phyloP scores from a whole-genome alignment of 2,329 filamentous ascomycete genomes.

The Didymosphaeria variabile region DNA sequence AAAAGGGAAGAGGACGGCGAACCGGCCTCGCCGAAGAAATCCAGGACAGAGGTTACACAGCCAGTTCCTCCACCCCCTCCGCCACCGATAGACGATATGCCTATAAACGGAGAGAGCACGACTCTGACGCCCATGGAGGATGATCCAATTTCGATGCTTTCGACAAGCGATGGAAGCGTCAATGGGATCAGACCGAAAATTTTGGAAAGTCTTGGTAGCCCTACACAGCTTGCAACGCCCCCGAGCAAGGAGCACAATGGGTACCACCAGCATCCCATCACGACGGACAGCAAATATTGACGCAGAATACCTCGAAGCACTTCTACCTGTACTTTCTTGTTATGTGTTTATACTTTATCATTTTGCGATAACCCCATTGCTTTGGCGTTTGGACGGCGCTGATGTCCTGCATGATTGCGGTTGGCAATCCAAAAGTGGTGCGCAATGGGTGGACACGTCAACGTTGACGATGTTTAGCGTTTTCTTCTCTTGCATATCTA shows the following conservation, averaged over 20 bases:
- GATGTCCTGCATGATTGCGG: slow-evolving; percentile 4
- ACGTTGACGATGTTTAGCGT: slow-evolving; percentile 3
- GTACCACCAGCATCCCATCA: slow-evolving; percentile 7
- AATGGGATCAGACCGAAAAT: slow-evolving; percentile 28
- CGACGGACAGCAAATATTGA: slow-evolving; percentile 7
- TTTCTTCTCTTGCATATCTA: slow-evolving; percentile 7
- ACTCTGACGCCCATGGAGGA: slow-evolving; percentile 40
- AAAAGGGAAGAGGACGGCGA: slow-evolving; percentile 47
- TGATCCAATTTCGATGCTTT: slow-evolving; percentile 12
- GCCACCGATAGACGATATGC: slow-evolving; percentile 42
- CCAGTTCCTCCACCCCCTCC: slow-evolving; percentile 55
- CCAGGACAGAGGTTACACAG: slow-evolving; percentile 40
- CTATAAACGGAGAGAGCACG: slow-evolving; percentile 35
- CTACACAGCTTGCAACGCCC: slow-evolving; percentile 57
- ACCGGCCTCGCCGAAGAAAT: slow-evolving; percentile 43
- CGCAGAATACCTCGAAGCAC: not conserved
- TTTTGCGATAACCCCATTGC: slow-evolving; percentile 11
- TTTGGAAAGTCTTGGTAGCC: slow-evolving; percentile 36
- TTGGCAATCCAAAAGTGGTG: slow-evolving; percentile 1
- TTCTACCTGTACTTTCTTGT: slow-evolving; percentile 9
- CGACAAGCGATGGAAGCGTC: slow-evolving; percentile 14
- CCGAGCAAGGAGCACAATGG: slow-evolving; percentile 42
- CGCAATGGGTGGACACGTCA: not conserved
- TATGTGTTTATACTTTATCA: slow-evolving; percentile 6
- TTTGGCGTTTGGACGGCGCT: slow-evolving; percentile 9